Evolutionary conservation across 2,329 filamentous ascomycete genomes (phyloP), one percentile per base, ranked within the genome.

Genomic region (Penicillium brasilianum): DNA sequence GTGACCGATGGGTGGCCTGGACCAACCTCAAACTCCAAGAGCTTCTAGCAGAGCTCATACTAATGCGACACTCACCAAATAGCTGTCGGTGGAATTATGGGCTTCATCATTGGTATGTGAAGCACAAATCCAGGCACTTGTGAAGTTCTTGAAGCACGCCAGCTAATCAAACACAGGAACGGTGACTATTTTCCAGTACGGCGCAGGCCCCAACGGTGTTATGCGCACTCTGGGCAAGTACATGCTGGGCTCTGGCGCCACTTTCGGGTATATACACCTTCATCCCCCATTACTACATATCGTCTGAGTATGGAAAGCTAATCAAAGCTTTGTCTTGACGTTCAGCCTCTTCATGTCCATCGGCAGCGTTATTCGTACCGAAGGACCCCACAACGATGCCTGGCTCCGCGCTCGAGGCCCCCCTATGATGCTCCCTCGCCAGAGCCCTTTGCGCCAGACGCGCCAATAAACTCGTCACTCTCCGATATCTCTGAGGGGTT

Each of bases 51-150:
- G 49, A 61, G 28, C 59, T 58, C 25, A 9, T 58, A 57, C 69
- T 69, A 63, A 69, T 58, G 60, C 61, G 51, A 59, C 53, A 59
- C 37, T 61, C 44, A 39, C 41, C 64, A 60, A 44, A 62, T 71
- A 98, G 95, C 93, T 79, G 95, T 99, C 64, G 95, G 95, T 64
- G 84, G 91, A 55, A 97, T 97, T 76, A 97, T 99, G 80, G 95
- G 95, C 66, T 98, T 99, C 83, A 96, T 99, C 72, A 97, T 95
- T 71, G 95, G 94, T 96, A 83, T 54, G 83, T 71, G 58, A 46
- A 36, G 20, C 25, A n/a, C 5, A 28, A 30, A 4, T 16, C 10
- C 3, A 52, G 20, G 3, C 4, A 18, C 9, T 11, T 44, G 10
- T 22, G 9, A 37, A 16, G 32, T 8, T 28, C 13, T 34, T 20